Conservation (phyloP, 1,139 yeast genomes). For the Diutina neorugosa region DNA sequence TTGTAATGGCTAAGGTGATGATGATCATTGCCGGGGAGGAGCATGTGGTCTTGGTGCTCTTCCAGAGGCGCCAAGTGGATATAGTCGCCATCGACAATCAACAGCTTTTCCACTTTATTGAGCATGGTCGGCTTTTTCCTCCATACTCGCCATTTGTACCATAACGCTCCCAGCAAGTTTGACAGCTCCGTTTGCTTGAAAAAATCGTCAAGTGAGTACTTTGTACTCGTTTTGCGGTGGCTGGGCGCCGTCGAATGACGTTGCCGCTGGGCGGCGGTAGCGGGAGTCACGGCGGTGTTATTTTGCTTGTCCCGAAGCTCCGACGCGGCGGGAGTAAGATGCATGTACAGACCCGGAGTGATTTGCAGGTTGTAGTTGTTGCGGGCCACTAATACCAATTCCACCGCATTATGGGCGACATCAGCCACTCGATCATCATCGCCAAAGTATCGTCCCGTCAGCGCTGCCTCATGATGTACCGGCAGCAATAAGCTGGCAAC, state of each 20-base stretch:
- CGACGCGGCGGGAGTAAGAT: neutral
- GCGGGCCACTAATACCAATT: neutral
- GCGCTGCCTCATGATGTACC: neutral
- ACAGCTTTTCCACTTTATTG: constrained; percentile 67
- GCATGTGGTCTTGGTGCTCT: constrained; percentile 25
- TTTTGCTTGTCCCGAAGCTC: neutral
- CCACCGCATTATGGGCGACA: constrained; percentile 1
- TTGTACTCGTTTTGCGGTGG: neutral
- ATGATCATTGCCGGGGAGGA: constrained; percentile 13
- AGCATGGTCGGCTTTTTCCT: constrained; percentile 79
- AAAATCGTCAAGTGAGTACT: neutral
- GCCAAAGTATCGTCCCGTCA: neutral
- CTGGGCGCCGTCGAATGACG: neutral
- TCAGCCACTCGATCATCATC: neutral
- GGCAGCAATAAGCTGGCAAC: constrained; percentile 3
- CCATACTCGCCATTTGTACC: constrained; percentile 65
- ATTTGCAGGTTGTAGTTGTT: neutral
- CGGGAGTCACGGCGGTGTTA: neutral
- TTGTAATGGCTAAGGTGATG: constrained; percentile 44
- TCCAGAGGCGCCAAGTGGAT: constrained; percentile 64
- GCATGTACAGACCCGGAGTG: constrained; percentile 2
- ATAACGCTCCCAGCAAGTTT: constrained; percentile 10
- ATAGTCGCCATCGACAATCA: constrained; percentile 89
- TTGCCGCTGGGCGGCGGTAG: neutral
- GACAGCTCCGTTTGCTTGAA: neutral